phyloP scores from a whole-genome alignment of 306 rosid genomes.

The Malus orientalis region DNA sequence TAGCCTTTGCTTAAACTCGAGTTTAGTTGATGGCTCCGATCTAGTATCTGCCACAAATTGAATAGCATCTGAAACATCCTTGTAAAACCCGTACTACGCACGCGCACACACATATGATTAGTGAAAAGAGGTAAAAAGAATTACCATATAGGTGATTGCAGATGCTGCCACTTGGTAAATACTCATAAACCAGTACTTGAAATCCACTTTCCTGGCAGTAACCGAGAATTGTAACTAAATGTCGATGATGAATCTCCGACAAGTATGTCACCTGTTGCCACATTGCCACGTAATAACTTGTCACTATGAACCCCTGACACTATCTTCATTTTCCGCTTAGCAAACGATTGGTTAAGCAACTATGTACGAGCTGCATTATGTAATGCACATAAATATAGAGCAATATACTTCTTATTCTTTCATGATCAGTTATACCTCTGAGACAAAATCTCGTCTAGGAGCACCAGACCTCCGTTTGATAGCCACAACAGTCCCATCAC shows the following conservation, averaged over 20 bases:
- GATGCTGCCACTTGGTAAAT: constrained; percentile 36
- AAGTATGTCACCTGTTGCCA: constrained; percentile 25
- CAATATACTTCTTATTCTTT: not conserved
- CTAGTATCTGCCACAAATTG: constrained; percentile 15
- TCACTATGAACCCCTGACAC: not conserved
- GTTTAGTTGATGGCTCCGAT: constrained; percentile 22
- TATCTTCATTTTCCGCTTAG: not conserved
- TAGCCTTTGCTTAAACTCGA: constrained; percentile 43
- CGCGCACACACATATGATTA: not conserved
- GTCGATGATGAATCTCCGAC: constrained; percentile 37
- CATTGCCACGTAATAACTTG: not conserved
- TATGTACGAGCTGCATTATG: not conserved
- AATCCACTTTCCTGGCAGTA: constrained; percentile 45
- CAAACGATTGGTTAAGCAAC: not conserved
- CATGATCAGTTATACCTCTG: constrained; percentile 22
- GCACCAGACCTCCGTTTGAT: constrained; percentile 37
- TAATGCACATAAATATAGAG: not conserved
- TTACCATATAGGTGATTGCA: constrained; percentile 41
- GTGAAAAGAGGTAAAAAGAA: not conserved
- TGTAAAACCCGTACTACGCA: not conserved
- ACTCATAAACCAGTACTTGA: constrained; percentile 39
- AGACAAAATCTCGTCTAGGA: constrained; percentile 24
- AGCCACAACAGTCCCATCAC: constrained; percentile 39
- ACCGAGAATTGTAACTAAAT: constrained; percentile 37
- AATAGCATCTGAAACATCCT: not conserved